Base-by-base conservation (phyloP, 257 asterid genomes). In the Solanum piurae region DNA sequence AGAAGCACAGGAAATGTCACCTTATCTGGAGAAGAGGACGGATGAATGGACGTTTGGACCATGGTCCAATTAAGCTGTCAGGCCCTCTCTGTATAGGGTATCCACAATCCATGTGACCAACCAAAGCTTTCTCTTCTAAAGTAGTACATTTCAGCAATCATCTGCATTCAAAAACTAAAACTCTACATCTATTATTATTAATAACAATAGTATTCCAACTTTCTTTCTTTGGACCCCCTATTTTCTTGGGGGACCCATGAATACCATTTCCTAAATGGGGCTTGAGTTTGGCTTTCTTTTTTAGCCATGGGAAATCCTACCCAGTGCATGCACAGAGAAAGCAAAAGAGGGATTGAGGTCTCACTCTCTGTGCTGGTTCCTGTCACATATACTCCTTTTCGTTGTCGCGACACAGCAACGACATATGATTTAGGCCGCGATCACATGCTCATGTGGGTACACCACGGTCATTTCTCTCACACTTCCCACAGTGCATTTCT, bases 11-110 rank as follows among this genome's bases (percentile, higher is more conserved):
- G 88, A 86, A 87, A 89, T 88, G 86, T 89, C 82, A 86, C 89
- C 91, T 91, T 77, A 89, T 88, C 89, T 79, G 91, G 90, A 88
- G 91, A 91, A 62, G 89, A 89, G 87, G 88, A 89, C 91, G 37
- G 40, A 68, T 42, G 88, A 73, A 86, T 29, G 86, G 73, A 46
- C 44, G 8, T 69, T 14, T 79, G 92, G 91, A 87, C 93, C 92
- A 87, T 66, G 91, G 93, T 89, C 93, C 88, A 88, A 60, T 60
- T 23, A 21, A 91, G 29, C 88, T 91, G 92, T 88, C 93, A 91
- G 92, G 84, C 85, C 86, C 85, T 85, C 87, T 72, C 88, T 85
- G 89, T 88, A 88, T 89, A 49, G 66, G 49, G 66, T 46, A 80
- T 80, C 85, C 85, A 89, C 82, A 88, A 90, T 88, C 92, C 93